Base-by-base conservation (phyloP, 2,329 filamentous ascomycete genomes). In the Trichophyton simii region DNA sequence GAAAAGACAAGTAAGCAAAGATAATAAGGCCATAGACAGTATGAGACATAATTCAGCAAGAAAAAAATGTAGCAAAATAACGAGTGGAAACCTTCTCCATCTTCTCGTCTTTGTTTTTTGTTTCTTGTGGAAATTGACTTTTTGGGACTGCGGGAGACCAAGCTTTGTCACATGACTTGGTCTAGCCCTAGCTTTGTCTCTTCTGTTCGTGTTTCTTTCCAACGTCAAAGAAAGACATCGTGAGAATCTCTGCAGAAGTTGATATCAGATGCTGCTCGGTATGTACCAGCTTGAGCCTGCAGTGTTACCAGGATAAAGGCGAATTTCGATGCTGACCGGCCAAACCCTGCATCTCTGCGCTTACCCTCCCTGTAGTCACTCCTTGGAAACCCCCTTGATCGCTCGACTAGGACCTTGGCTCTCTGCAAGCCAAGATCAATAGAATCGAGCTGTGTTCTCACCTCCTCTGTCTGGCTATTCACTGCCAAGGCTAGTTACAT, bases 371-470 rank as follows among this genome's bases (percentile, higher is more conserved):
- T 20, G n/a, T 15, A 9, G 18, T n/a, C 4, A 20, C 42, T 22
- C 46, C 46, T 28, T 52, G 46, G 46, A 52, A 52, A 4, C 18
- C 22, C n/a, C 15, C 11, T 8, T 6, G 48, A 54, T 54, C 48
- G 22, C 48, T 54, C 22, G 48, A 54, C 48, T 54, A 54, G 13
- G 22, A 54, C 48, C 48, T 54, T 54, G 48, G 48, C 48, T 31
- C 22, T 54, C 48, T 54, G 48, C 48, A 54, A 31, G 48, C 48
- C 48, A 54, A 54, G 48, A 54, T 54, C 48, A 54, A 54, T 54
- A 54, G 15, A n/a, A 28, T 28, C 8, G 22, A 18, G 44, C 15
- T 46, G 15, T 20, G 20, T 46, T 20, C 44, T 52, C 28, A 18
- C 22, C 34, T 36, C 7, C 3, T 11, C 22, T 11, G 22, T 3